Conservation (phyloP, 2,329 filamentous ascomycete species). For the Colletotrichum australisinense region DNA sequence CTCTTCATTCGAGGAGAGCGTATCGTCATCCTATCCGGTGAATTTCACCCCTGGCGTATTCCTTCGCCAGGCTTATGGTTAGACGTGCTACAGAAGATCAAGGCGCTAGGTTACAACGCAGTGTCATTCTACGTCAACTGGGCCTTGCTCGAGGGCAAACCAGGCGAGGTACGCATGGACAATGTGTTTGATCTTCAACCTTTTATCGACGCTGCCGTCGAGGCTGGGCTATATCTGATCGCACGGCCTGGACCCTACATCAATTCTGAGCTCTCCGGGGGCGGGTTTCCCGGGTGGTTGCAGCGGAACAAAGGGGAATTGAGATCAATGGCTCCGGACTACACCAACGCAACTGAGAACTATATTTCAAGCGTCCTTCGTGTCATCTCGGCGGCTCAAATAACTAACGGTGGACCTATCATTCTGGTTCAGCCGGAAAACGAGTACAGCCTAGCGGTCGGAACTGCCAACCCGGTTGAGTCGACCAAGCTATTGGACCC, state of each 20-base stretch:
- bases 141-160: slow-evolving; percentile 77
- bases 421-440: slow-evolving; percentile 80
- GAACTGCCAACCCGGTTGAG: background rate
- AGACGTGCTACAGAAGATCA: slow-evolving; percentile 81
- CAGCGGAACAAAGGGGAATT: slow-evolving; percentile 69
- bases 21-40: too few relatives aligned
- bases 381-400: slow-evolving; percentile 75
- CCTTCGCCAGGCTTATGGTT: slow-evolving; percentile 56
- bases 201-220: slow-evolving; percentile 75
- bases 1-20: too few relatives aligned
- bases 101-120: slow-evolving; percentile 76
- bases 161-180: slow-evolving; percentile 72
- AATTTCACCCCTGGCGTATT: too few relatives aligned
- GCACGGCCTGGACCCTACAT: slow-evolving; percentile 76
- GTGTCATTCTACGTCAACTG: slow-evolving; percentile 80
- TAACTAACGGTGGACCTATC: slow-evolving; percentile 79
- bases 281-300: slow-evolving; percentile 80
- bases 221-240: slow-evolving; percentile 77
- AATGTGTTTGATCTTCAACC: slow-evolving; percentile 77
- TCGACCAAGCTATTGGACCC: slow-evolving; percentile 65
- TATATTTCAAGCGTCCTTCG: slow-evolving; percentile 68
- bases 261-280: slow-evolving; percentile 76
- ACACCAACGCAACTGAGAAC: slow-evolving; percentile 70
- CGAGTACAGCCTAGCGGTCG: slow-evolving; percentile 62
- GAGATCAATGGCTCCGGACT: slow-evolving; percentile 67